Evolutionary conservation across 352 stramenopile genomes (phyloP).

Genomic region (Phytophthora niederhauseri): DNA sequence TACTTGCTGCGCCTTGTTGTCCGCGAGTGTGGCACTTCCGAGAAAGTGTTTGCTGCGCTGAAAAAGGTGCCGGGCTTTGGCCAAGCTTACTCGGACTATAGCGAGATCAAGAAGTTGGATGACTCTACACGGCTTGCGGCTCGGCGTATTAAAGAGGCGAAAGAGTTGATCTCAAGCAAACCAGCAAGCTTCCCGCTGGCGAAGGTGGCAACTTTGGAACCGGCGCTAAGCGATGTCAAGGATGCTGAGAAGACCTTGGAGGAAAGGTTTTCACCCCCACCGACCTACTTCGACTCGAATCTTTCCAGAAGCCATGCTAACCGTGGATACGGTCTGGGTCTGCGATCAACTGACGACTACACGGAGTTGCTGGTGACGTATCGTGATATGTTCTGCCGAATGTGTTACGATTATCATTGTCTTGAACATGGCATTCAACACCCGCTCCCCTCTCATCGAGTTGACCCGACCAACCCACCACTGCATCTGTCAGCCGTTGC

Average conservation of each 20-base stretch:
- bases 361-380: slow-evolving; percentile 84
- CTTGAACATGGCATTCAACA: slow-evolving; percentile 90
- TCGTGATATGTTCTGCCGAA: slow-evolving; percentile 91
- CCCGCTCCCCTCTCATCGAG: slow-evolving; percentile 56
- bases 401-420: slow-evolving; percentile 95
- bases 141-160: slow-evolving; percentile 52
- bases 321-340: slow-evolving; percentile 46
- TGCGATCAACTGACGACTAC: slow-evolving; percentile 69
- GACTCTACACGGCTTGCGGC: slow-evolving; percentile 45
- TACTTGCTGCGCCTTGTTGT: slow-evolving; percentile 72
- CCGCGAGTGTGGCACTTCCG: slow-evolving; percentile 51
- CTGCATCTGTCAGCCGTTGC: slow-evolving; percentile 51
- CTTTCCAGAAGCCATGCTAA: slow-evolving; percentile 38
- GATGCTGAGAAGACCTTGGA: slow-evolving; percentile 29
- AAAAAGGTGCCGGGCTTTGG: slow-evolving; percentile 61
- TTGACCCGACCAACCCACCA: slow-evolving; percentile 66
- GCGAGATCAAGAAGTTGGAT: slow-evolving; percentile 70
- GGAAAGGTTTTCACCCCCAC: slow-evolving; percentile 52
- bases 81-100: slow-evolving; percentile 69
- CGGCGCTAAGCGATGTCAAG: slow-evolving; percentile 28
- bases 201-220: slow-evolving; percentile 46
- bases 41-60: slow-evolving; percentile 67
- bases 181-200: slow-evolving; percentile 30
- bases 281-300: slow-evolving; percentile 79
- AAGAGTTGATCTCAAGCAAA: slow-evolving; percentile 38